Evolutionary conservation across 257 asterid genomes (phyloP), one percentile per base, ranked within the genome.

Genomic region (Vinca minor): DNA sequence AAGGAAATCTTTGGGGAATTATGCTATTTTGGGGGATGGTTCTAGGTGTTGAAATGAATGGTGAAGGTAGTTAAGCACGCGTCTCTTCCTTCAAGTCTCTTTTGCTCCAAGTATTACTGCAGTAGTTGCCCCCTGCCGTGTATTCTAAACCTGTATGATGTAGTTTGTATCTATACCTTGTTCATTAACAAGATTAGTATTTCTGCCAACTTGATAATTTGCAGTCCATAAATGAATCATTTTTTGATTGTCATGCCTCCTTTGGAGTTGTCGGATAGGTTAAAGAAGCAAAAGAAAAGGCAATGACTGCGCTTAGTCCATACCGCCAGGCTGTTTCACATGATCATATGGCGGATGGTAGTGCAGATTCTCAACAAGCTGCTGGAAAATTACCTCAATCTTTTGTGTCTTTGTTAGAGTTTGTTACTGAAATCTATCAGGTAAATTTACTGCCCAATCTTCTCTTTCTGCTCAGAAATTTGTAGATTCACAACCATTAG

Each of bases 381-480:
- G 35, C 60, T 73, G 90, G 76, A 64, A 68, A 73, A 69, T 79
- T 78, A 20, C 74, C 70, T 29, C 94, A 84, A 73, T 79, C 95
- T 71, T 93, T 87, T 80, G 83, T 89, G 66, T 89, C 95, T 62
- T 84, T 93, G 61, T 75, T 93, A 77, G 96, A 87, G 89, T 89
- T 93, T 78, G 90, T 93, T 72, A 82, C 94, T 84, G 98, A 84
- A 81, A 84, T 89, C 76, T 93, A 89, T 77, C 91, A 85, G 98
- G 98, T 89, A 62, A 38, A 83, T 62, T 34, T 63, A 34, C 46
- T 58, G 71, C 25, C 56, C 49, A 20, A 54, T 60, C 66, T 53
- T 65, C 72, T 50, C 52, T 69, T 69, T 31, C 29, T 36, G 14
- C 25, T 55, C 39, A 29, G 39, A 13, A 29, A 1, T 56, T 55